phyloP scores from a whole-genome alignment of 306 rosid genomes.

The Leucaena leucocephala region DNA sequence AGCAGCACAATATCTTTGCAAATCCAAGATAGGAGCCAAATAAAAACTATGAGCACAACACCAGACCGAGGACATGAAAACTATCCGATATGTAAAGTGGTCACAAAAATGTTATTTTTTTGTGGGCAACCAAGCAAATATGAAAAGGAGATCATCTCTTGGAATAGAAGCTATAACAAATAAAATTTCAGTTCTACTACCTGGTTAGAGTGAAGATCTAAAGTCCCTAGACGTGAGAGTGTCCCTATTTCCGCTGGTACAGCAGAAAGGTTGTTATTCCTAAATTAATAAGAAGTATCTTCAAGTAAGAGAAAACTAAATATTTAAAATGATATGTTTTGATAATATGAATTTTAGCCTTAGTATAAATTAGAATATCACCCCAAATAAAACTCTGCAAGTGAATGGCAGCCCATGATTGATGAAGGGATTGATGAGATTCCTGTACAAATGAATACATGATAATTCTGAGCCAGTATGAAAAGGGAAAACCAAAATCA shows the following conservation, averaged over 20 bases:
- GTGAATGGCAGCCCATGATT: constrained; percentile 69
- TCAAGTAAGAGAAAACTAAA: constrained; percentile 34
- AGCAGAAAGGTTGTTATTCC: constrained; percentile 70
- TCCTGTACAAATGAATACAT: constrained; percentile 52
- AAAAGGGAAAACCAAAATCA: constrained; percentile 28
- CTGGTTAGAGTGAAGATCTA: constrained; percentile 93
- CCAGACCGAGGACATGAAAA: background rate
- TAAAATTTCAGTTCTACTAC: constrained; percentile 44
- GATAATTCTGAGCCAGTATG: constrained; percentile 34
- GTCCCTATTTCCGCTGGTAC: constrained; percentile 76
- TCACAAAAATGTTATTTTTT: background rate
- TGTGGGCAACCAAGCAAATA: constrained; percentile 2
- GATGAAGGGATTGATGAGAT: constrained; percentile 81
- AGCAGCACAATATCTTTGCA: background rate
- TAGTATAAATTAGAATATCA: constrained; percentile 48
- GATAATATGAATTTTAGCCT: constrained; percentile 39
- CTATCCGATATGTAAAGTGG: background rate
- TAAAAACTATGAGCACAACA: background rate
- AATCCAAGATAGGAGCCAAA: background rate
- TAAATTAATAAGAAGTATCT: constrained; percentile 41
- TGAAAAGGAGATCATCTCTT: constrained; percentile 3
- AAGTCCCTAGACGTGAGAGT: constrained; percentile 81
- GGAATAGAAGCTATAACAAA: constrained; percentile 16
- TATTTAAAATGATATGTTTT: constrained; percentile 31
- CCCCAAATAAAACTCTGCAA: constrained; percentile 87